Conservation (phyloP, 148 eudicot species). For the Spergularia bocconei region DNA sequence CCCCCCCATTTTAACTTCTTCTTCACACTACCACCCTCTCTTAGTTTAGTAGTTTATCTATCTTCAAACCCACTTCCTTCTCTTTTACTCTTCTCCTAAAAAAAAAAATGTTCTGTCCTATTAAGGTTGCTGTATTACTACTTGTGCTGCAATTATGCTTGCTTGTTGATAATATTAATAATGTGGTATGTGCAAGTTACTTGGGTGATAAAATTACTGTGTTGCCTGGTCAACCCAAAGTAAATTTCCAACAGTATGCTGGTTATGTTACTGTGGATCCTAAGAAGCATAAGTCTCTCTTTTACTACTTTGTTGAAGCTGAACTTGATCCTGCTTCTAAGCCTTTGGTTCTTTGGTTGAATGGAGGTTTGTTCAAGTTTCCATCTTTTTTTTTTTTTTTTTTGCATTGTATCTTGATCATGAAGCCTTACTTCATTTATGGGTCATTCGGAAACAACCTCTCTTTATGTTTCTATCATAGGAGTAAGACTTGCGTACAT, state of each 20-base stretch:
- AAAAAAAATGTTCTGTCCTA: not conserved
- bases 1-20: slow-evolving; percentile 18
- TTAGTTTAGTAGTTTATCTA: no score
- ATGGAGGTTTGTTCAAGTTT: slow-evolving; percentile 61
- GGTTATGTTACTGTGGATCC: slow-evolving; percentile 85
- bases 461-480: no score
- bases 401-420: no score
- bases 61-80: not conserved
- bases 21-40: not conserved
- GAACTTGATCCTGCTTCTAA: slow-evolving; percentile 66
- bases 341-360: slow-evolving; percentile 92
- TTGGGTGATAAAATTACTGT: slow-evolving; percentile 44
- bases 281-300: slow-evolving; percentile 55
- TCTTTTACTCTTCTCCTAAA: not conserved
- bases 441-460: no score
- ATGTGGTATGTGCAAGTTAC: slow-evolving; percentile 9
- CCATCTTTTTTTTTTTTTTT: not conserved
- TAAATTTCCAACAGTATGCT: slow-evolving; percentile 70
- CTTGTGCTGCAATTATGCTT: slow-evolving; percentile 23
- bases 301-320: slow-evolving; percentile 96
- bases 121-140: slow-evolving; percentile 1
- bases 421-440: no score
- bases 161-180: slow-evolving; percentile 1
- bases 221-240: slow-evolving; percentile 82
- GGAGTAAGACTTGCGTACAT: no score